phyloP scores from a whole-genome alignment of 192 early-diverging fungal species.

The Rhizophlyctis rosea region DNA sequence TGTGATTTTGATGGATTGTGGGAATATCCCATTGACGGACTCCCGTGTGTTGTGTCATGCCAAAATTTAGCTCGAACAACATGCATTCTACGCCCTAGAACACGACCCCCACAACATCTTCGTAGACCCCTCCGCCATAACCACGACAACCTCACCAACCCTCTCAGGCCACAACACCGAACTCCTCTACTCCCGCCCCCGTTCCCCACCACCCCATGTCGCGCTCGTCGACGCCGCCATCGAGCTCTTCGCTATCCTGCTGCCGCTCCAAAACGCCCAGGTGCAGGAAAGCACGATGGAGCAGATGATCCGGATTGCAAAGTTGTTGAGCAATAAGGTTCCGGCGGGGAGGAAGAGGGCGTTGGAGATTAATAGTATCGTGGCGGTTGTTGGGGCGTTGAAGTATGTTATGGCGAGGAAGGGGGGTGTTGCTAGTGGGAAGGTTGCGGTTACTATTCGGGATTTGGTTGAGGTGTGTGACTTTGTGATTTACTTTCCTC shows the following conservation, averaged over 20 bases:
- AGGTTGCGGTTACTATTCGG: conserved; percentile 30
- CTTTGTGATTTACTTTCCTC: conserved; percentile 15
- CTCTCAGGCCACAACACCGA: conserved; percentile 18
- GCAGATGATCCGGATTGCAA: conserved; percentile 64
- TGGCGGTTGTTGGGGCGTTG: conserved; percentile 68
- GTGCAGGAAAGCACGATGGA: conserved; percentile 79
- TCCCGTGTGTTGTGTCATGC: too few relatives aligned
- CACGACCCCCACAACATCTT: conserved; percentile 56
- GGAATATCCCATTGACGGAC: too few relatives aligned
- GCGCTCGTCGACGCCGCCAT: conserved; percentile 77
- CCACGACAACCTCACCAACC: neutral
- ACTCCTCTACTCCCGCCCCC: conserved; percentile 25
- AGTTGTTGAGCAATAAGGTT: conserved; percentile 51
- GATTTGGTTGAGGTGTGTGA: conserved; percentile 43
- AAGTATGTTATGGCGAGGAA: conserved; percentile 62
- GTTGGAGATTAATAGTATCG: conserved; percentile 74
- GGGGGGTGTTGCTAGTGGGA: conserved; percentile 33
- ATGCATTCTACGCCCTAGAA: conserved; percentile 55
- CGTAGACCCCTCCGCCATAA: conserved; percentile 14
- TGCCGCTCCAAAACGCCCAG: conserved; percentile 63
- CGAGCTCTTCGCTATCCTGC: conserved; percentile 71
- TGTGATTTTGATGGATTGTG: too few relatives aligned
- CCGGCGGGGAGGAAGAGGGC: conserved; percentile 69
- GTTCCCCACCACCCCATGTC: conserved; percentile 28
- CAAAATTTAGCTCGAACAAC: conserved; percentile 58